phyloP scores from a whole-genome alignment of 2,329 filamentous ascomycete species.

The Rosellinia necatrix region DNA sequence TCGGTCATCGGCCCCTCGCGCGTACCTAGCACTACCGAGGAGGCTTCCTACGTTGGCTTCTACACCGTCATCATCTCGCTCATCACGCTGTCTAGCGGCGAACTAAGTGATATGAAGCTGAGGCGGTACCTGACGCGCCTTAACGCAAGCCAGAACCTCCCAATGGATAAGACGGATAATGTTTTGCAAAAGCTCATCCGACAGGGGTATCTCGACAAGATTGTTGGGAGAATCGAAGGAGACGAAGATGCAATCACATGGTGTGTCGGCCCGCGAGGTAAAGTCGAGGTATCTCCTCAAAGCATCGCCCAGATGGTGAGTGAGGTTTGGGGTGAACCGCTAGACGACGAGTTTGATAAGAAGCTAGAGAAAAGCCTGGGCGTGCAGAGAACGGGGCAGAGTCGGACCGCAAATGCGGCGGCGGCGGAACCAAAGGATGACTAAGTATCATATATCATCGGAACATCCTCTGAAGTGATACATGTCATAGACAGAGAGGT shows the following conservation, averaged over 20 bases:
- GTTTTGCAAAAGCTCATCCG: constrained; percentile 75
- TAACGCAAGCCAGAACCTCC: constrained; percentile 76
- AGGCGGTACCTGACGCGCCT: constrained; percentile 74
- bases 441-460: not conserved
- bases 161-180: constrained; percentile 74
- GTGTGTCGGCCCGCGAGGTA: constrained; percentile 82
- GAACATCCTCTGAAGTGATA: not conserved
- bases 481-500: not conserved
- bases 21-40: constrained; percentile 66
- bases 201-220: constrained; percentile 81
- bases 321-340: constrained; percentile 59
- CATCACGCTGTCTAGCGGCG: constrained; percentile 74
- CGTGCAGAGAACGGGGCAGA: constrained; percentile 43
- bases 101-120: constrained; percentile 77
- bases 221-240: constrained; percentile 66
- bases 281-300: constrained; percentile 79
- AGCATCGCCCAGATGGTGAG: constrained; percentile 74
- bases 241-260: constrained; percentile 82
- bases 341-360: constrained; percentile 60
- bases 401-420: constrained; percentile 23
- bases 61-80: constrained; percentile 80
- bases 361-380: constrained; percentile 67
- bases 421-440: constrained; percentile 26
- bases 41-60: constrained; percentile 80
- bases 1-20: constrained; percentile 70